Evolutionary conservation across 2,329 filamentous ascomycete genomes (phyloP).

Genomic region (Amauroascus verrucosus): DNA sequence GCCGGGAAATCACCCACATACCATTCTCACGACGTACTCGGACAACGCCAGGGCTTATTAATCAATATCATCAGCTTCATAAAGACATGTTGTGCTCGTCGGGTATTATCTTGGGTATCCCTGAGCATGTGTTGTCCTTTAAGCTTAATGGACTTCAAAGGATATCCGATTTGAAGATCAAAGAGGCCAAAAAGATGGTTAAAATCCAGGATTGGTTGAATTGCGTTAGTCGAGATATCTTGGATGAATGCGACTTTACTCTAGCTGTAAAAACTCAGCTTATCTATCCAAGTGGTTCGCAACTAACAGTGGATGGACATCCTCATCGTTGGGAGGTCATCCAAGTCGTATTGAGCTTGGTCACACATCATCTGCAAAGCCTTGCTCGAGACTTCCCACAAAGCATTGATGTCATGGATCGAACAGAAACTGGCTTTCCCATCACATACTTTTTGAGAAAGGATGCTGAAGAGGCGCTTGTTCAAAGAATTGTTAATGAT

Average conservation of each 20-base stretch:
- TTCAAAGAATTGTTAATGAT: not conserved
- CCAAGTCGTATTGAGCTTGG: slow-evolving; percentile 22
- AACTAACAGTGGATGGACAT: slow-evolving; percentile 43
- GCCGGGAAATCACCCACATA: slow-evolving; percentile 46
- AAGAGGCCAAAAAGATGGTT: slow-evolving; percentile 42
- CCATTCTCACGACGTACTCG: slow-evolving; percentile 45
- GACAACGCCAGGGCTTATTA: slow-evolving; percentile 14
- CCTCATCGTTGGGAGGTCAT: slow-evolving; percentile 44
- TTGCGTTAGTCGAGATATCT: slow-evolving; percentile 35
- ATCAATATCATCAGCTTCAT: slow-evolving; percentile 16
- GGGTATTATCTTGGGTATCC: slow-evolving; percentile 51
- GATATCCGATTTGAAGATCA: slow-evolving; percentile 45
- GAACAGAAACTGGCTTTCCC: slow-evolving; percentile 1
- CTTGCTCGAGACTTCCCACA: not conserved
- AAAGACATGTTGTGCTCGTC: slow-evolving; percentile 25
- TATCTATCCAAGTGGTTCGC: slow-evolving; percentile 47
- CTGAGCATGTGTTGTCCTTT: slow-evolving; percentile 56
- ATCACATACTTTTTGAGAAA: slow-evolving; percentile 6
- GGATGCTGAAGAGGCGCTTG: slow-evolving; percentile 3
- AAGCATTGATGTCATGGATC: slow-evolving; percentile 2
- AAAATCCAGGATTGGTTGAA: slow-evolving; percentile 37
- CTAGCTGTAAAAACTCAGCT: slow-evolving; percentile 47
- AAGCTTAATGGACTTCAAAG: slow-evolving; percentile 43
- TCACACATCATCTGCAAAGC: not conserved
- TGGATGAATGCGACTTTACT: slow-evolving; percentile 53